Evolutionary conservation across 2,329 filamentous ascomycete species (phyloP), one percentile per base, ranked within the genome.

Genomic region (Ophiocordyceps camponoti-floridani): DNA sequence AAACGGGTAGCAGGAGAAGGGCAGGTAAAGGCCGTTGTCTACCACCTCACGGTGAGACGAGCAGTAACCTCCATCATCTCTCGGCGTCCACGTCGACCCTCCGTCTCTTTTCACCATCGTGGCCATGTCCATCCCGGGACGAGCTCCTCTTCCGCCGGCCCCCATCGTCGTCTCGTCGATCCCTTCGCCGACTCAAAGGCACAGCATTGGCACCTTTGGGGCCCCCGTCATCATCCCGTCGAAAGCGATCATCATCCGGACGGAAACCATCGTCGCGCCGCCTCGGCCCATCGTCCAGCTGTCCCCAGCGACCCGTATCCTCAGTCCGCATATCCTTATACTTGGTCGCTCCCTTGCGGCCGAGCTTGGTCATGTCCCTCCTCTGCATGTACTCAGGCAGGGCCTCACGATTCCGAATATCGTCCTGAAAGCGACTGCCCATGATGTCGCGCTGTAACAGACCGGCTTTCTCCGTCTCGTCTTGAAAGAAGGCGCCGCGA

Each of bases 401-500:
- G 1, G 86, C 68, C 54, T 91, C 84, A 41, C 85, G 79, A 55
- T 94, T 85, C 42, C 73, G 72, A 47, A 89, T 77, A 49, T 95
- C 86, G 58, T 96, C 89, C 43, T 74, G 78, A 53, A 91, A 93
- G 43, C 75, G 69, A 2, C 81, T 75, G 13, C 88, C 88, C 77
- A 94, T 94, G 51, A 95, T 71, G 57, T 95, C 84, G 42, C 91
- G 72, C 56, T 80, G 74, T 50, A 84, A 79, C 41, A 95, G 67
- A 1, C 85, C 84, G 49, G 84, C 77, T 14, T 77, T 77, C 52
- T 79, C 77, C 44, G 79, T 72, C 53, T 93, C 84, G 44, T 88
- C 85, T 52, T 82, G 83, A 68, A 85, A 96, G 67, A 96, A 98
- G 14, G 91, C 91, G 43, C 91, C 91, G 65, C 88, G 89, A 70